Evolutionary conservation across 1,284 basidiomycete species (phyloP).

Genomic region (Golubevia pallescens): DNA sequence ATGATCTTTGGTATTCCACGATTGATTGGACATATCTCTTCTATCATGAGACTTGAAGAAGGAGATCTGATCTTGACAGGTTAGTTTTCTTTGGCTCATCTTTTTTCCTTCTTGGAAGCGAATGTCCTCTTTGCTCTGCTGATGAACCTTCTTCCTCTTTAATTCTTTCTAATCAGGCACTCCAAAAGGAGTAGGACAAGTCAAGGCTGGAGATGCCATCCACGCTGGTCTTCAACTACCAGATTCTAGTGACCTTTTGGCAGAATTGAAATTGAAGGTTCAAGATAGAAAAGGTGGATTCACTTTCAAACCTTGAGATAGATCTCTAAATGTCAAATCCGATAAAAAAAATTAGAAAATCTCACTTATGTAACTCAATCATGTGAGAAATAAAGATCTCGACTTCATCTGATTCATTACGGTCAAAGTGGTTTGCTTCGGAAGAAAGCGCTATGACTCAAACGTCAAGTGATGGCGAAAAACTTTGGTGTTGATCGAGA

Average conservation of each 20-base stretch:
- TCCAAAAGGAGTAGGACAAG: slow-evolving; percentile 45
- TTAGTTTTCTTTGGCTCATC: slow-evolving; percentile 6
- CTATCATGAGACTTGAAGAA: slow-evolving; percentile 93
- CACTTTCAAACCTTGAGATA: slow-evolving; percentile 25
- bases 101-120: neutral
- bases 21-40: slow-evolving; percentile 88
- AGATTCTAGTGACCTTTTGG: slow-evolving; percentile 22
- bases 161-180: slow-evolving; percentile 17
- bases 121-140: neutral
- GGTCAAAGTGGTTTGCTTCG: too few relatives aligned
- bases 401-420: too few relatives aligned
- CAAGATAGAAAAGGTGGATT: slow-evolving; percentile 34
- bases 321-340: too few relatives aligned
- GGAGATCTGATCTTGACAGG: slow-evolving; percentile 66
- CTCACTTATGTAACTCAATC: too few relatives aligned
- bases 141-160: neutral
- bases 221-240: slow-evolving; percentile 40
- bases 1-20: slow-evolving; percentile 93
- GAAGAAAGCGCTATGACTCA: too few relatives aligned
- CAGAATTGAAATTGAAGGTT: slow-evolving; percentile 43
- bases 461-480: too few relatives aligned
- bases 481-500: too few relatives aligned
- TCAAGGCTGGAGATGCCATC: slow-evolving; percentile 44
- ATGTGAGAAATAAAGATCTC: too few relatives aligned
- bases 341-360: too few relatives aligned